These are phyloP conservation scores for Rosa hybrid DNA, from an alignment of 331 rosid genomes.

Conservation along the genomic window DNA sequence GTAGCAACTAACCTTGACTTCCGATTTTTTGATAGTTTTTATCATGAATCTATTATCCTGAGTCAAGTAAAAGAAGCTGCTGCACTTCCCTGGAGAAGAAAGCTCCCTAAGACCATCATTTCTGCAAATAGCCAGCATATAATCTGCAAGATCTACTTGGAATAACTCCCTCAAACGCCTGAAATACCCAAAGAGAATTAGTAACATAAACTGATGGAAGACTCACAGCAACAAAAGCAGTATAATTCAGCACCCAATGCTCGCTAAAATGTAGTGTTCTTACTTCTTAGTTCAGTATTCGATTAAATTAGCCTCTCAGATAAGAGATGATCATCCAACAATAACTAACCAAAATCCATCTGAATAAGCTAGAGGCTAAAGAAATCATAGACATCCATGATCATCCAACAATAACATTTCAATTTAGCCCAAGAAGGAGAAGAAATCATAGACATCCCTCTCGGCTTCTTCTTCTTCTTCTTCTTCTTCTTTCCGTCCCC, in stretches of 20 bases:
- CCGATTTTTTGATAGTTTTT: conserved; percentile 93
- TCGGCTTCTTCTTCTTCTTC: too few relatives aligned
- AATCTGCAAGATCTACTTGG: conserved; percentile 93
- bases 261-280: not conserved
- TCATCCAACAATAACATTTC: too few relatives aligned
- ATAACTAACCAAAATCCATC: not conserved
- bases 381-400: too few relatives aligned
- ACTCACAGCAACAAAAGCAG: conserved; percentile 19
- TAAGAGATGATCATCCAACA: not conserved
- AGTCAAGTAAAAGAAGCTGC: conserved; percentile 88
- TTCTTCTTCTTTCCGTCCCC: too few relatives aligned
- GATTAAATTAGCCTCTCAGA: not conserved
- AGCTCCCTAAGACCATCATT: conserved; percentile 93
- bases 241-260: not conserved
- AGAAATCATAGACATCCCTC: too few relatives aligned
- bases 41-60: conserved; percentile 97
- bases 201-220: not conserved
- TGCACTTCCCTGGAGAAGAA: conserved; percentile 96
- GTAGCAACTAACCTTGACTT: conserved; percentile 77
- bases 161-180: conserved; percentile 87
- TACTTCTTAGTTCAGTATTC: not conserved
- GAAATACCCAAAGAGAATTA: conserved; percentile 14
- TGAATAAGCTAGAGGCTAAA: not conserved
- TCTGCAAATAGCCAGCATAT: conserved; percentile 96
- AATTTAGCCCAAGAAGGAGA: too few relatives aligned